Conservation (phyloP, 805 yeast genomes). For the Pichia sporocuriosa region DNA sequence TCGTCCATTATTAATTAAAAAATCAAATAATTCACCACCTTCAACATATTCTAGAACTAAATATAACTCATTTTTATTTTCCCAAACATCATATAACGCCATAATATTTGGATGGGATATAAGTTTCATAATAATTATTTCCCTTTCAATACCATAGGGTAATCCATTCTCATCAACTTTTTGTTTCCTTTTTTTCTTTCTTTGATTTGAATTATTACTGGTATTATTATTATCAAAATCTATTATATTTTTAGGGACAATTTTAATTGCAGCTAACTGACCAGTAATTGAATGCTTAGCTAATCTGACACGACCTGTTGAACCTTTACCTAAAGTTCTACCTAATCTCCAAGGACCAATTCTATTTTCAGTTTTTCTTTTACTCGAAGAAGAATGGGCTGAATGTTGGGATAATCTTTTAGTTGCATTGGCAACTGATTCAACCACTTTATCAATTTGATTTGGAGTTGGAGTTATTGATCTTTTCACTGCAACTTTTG, state of each 20-base stretch:
- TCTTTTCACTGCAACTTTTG: constrained; percentile 15
- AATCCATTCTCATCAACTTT: constrained; percentile 40
- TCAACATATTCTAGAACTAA: constrained; percentile 76
- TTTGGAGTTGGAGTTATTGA: constrained; percentile 7
- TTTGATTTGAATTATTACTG: constrained; percentile 13
- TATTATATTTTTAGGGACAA: constrained; percentile 55
- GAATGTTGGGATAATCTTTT: constrained; percentile 37
- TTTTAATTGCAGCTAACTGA: constrained; percentile 76
- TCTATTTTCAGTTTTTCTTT: constrained; percentile 32
- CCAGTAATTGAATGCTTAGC: constrained; percentile 67
- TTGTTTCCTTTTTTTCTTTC: constrained; percentile 18
- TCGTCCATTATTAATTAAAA: constrained; percentile 64
- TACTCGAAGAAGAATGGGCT: constrained; percentile 26
- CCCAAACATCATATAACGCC: constrained; percentile 96
- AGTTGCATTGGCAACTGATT: constrained; percentile 32
- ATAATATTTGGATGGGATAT: constrained; percentile 90
- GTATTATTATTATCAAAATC: constrained; percentile 10
- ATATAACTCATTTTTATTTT: constrained; percentile 82
- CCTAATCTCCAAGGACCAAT: constrained; percentile 85
- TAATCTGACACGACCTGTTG: constrained; percentile 72
- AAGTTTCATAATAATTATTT: constrained; percentile 93
- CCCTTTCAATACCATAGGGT: constrained; percentile 95
- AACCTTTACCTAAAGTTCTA: constrained; percentile 72
- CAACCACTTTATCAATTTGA: constrained; percentile 38
- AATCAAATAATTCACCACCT: constrained; percentile 82